Conservation (phyloP, 805 yeast genomes). For the Blastobotrys americana region DNA sequence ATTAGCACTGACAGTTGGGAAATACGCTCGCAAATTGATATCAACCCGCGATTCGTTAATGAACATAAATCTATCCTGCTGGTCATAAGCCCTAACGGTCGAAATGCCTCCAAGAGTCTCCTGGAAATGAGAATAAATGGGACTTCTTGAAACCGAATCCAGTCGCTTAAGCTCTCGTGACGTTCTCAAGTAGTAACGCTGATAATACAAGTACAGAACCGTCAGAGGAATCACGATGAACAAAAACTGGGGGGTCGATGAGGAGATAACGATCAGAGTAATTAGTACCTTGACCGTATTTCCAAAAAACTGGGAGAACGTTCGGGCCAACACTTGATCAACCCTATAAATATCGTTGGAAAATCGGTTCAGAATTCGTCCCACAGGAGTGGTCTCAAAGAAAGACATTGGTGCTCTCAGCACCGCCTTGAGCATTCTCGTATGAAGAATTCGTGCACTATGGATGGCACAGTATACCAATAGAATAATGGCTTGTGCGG, state of each 20-base stretch:
- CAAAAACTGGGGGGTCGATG: conserved; percentile 82
- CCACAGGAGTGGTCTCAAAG: conserved; percentile 93
- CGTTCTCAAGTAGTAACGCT: conserved; percentile 58
- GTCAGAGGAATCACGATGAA: conserved; percentile 63
- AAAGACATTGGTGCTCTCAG: conserved; percentile 91
- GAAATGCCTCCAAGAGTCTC: conserved; percentile 74
- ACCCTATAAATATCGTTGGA: conserved; percentile 85
- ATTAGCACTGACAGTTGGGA: conserved; percentile 87
- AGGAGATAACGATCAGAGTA: conserved; percentile 74
- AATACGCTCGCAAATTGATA: conserved; percentile 82
- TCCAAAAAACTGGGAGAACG: conserved; percentile 35
- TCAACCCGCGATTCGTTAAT: conserved; percentile 57
- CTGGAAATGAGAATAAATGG: conserved; percentile 75
- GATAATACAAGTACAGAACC: conserved; percentile 60
- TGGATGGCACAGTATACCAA: conserved; percentile 79
- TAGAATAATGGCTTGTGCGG: conserved; percentile 59
- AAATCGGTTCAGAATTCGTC: conserved; percentile 83
- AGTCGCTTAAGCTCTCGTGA: conserved; percentile 77
- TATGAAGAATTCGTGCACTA: conserved; percentile 68
- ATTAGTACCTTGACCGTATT: conserved; percentile 39
- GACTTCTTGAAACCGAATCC: conserved; percentile 62
- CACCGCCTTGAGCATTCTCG: conserved; percentile 64
- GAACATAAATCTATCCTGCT: conserved; percentile 52
- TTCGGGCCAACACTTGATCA: conserved; percentile 59
- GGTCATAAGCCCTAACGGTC: conserved; percentile 71